Conservation (phyloP, 352 stramenopile species). For the Phytophthora ohioensis region DNA sequence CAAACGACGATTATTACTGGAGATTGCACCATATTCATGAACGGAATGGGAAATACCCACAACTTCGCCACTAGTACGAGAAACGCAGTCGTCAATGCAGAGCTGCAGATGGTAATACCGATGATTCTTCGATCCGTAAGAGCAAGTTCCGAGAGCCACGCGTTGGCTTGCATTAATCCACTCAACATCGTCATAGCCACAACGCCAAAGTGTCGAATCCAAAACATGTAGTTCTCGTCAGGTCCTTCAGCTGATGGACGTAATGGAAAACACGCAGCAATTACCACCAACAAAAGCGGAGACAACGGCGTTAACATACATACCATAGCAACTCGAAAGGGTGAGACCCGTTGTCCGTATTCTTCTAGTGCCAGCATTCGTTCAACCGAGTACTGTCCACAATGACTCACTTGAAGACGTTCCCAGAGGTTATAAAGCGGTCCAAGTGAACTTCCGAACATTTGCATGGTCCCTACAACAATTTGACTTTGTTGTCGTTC, state of each 20-base stretch:
- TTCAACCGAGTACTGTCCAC: slow-evolving; percentile 50
- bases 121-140: slow-evolving; percentile 11
- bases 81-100: slow-evolving; percentile 12
- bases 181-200: slow-evolving; percentile 17
- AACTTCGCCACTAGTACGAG: slow-evolving; percentile 14
- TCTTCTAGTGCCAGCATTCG: slow-evolving; percentile 44
- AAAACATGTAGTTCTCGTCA: slow-evolving; percentile 42
- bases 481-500: slow-evolving; percentile 31
- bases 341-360: slow-evolving; percentile 39
- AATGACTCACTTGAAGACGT: slow-evolving; percentile 43
- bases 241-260: slow-evolving; percentile 15
- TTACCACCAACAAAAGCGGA: slow-evolving; percentile 24
- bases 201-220: slow-evolving; percentile 32
- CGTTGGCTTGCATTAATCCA: slow-evolving; percentile 32
- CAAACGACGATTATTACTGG: slow-evolving; percentile 20
- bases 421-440: slow-evolving; percentile 43
- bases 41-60: slow-evolving; percentile 43
- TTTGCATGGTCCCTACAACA: slow-evolving; percentile 25
- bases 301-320: slow-evolving; percentile 41
- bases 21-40: slow-evolving; percentile 38
- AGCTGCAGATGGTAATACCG: slow-evolving; percentile 10
- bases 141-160: slow-evolving; percentile 37
- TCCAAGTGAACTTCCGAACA: slow-evolving; percentile 22
- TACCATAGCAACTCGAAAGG: slow-evolving; percentile 27
- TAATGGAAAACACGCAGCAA: slow-evolving; percentile 29